Evolutionary conservation across 2,329 filamentous ascomycete genomes (phyloP).

Genomic region (Claviceps arundinis): DNA sequence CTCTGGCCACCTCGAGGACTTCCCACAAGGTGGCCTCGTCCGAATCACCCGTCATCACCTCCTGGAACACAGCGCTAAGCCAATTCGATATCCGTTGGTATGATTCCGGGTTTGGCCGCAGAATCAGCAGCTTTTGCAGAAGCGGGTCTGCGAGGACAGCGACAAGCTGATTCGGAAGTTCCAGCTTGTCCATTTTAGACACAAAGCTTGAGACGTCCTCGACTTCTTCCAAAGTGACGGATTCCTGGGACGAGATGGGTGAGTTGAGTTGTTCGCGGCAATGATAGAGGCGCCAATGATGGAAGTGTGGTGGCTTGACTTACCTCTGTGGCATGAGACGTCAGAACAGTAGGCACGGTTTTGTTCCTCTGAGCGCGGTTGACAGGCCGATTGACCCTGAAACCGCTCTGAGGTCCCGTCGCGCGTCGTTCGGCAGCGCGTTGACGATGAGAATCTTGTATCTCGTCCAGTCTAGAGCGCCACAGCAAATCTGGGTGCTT

Average conservation of each 20-base stretch:
- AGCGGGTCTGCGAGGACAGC: conserved; percentile 64
- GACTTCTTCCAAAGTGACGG: conserved; percentile 63
- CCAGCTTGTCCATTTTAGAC: conserved; percentile 60
- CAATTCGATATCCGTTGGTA: conserved; percentile 43
- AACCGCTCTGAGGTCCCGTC: conserved; percentile 32
- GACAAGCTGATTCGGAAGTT: conserved; percentile 69
- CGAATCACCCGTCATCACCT: conserved; percentile 38
- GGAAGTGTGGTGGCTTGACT: conserved; percentile 7
- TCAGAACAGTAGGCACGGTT: conserved; percentile 56
- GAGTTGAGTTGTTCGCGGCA: neutral
- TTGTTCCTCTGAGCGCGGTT: conserved; percentile 18
- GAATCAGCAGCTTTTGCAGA: conserved; percentile 62
- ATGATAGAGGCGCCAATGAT: neutral
- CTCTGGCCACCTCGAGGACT: conserved; percentile 40
- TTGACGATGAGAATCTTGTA: conserved; percentile 47
- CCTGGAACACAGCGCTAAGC: conserved; percentile 42
- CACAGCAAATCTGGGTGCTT: conserved; percentile 66
- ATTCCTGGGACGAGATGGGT: conserved; percentile 27
- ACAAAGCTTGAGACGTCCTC: conserved; percentile 58
- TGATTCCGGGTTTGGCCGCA: conserved; percentile 42
- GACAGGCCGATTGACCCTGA: conserved; percentile 45
- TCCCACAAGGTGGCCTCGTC: conserved; percentile 36
- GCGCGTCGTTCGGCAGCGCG: conserved; percentile 26
- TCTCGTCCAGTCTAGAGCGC: conserved; percentile 51
- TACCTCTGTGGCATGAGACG: conserved; percentile 57